A percentile compares a stretch with the other conserved stretches of the same genome.
These are phyloP conservation scores for Xanthoconium separans DNA, from an alignment of 1,284 basidiomycete species.

Conservation along the genomic window DNA sequence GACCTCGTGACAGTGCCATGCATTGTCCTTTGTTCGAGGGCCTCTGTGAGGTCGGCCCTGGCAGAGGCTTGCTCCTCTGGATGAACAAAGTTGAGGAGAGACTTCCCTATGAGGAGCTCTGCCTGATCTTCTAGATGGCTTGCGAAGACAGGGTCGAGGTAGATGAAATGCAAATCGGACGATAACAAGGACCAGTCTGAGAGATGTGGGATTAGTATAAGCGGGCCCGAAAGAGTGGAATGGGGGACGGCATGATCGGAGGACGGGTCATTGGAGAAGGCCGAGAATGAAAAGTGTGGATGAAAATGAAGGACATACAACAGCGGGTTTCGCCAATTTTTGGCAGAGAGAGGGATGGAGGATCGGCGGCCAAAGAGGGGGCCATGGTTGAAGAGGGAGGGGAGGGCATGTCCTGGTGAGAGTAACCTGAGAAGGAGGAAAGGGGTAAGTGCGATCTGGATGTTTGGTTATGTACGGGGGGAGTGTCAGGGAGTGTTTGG, in stretches of 20 bases:
- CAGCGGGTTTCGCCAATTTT: slow-evolving; percentile 71
- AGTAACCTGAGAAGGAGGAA: slow-evolving; percentile 35
- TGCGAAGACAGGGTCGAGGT: slow-evolving; percentile 85
- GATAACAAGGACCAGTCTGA: slow-evolving; percentile 74
- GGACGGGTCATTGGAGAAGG: slow-evolving; percentile 15
- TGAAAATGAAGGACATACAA: slow-evolving; percentile 48
- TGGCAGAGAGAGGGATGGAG: slow-evolving; percentile 37
- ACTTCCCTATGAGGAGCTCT: slow-evolving; percentile 66
- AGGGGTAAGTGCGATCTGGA: slow-evolving; percentile 37
- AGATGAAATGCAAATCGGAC: slow-evolving; percentile 78
- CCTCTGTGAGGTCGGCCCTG: slow-evolving; percentile 72
- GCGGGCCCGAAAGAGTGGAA: slow-evolving; percentile 12
- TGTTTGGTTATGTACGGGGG: slow-evolving; percentile 34
- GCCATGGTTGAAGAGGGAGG: slow-evolving; percentile 21
- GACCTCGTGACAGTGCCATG: slow-evolving; percentile 92
- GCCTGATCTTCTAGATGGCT: slow-evolving; percentile 76
- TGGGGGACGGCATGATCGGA: slow-evolving; percentile 32
- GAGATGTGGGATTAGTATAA: slow-evolving; percentile 14
- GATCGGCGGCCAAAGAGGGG: slow-evolving; percentile 18
- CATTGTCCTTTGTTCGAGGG: slow-evolving; percentile 77
- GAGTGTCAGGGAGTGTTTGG: slow-evolving; percentile 22
- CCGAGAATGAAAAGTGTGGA: slow-evolving; percentile 4
- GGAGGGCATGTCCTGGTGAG: slow-evolving; percentile 29
- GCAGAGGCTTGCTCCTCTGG: slow-evolving; percentile 85
- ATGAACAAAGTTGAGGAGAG: slow-evolving; percentile 85